Evolutionary conservation across 345 rosid genomes (phyloP).

Genomic region (Dipteronia sinensis): DNA sequence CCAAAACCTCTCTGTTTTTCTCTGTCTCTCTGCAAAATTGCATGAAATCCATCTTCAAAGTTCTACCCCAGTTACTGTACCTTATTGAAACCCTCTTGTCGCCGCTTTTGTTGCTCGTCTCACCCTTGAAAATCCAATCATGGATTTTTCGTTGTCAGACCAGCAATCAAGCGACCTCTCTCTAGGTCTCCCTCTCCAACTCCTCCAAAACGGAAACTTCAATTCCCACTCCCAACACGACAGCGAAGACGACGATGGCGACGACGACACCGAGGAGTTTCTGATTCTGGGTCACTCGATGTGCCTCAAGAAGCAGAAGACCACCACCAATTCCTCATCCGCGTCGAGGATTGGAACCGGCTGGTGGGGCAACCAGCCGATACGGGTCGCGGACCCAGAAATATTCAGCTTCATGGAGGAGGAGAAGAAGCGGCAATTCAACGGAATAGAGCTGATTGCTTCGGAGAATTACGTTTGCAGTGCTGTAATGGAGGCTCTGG

Average conservation of each 20-base stretch:
- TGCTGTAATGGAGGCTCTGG: constrained; percentile 80
- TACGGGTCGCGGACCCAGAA: constrained; percentile 54
- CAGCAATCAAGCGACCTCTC: neutral
- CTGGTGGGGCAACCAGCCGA: constrained; percentile 59
- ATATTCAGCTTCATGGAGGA: constrained; percentile 58
- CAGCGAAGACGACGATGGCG: constrained; percentile 24
- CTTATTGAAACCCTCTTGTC: neutral
- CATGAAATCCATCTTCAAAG: neutral
- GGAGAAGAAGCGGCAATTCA: constrained; percentile 62
- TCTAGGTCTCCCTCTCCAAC: neutral
- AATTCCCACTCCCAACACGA: neutral
- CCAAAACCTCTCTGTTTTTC: neutral
- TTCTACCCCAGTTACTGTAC: neutral
- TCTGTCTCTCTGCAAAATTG: neutral
- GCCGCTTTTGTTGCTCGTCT: neutral
- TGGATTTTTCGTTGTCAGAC: constrained; percentile 1
- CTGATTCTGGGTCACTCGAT: constrained; percentile 69
- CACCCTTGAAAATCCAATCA: neutral
- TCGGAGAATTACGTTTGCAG: constrained; percentile 79
- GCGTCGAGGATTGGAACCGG: constrained; percentile 43
- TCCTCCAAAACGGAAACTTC: neutral
- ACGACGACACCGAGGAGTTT: constrained; percentile 52
- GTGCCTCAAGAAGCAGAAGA: constrained; percentile 38
- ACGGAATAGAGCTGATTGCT: constrained; percentile 74
- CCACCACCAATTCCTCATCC: constrained; percentile 26